Evolutionary conservation across 495 filamentous ascomycete species (phyloP).

Genomic region (Aspergillus olivimuriae): DNA sequence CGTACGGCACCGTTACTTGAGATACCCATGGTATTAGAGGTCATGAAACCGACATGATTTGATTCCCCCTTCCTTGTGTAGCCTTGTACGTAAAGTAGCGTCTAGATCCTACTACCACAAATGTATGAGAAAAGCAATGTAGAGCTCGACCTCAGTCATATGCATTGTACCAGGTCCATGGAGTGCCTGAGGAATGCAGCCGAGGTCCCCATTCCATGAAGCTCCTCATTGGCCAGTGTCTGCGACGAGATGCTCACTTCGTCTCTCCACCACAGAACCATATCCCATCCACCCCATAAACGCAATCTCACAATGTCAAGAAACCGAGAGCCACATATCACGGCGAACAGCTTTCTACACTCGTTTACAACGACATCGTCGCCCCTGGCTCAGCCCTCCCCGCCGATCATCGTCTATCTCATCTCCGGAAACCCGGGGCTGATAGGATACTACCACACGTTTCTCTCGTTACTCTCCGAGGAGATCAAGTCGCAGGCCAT

Average conservation of each 20-base stretch:
- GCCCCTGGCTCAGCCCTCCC: conserved; percentile 2
- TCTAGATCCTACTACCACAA: no score
- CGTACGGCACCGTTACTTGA: conserved; percentile 17
- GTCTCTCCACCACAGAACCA: neutral
- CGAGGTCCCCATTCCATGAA: no score
- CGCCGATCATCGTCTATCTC: conserved; percentile 49
- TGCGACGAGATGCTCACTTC: no score
- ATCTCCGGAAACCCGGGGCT: conserved; percentile 86
- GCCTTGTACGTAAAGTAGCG: no score
- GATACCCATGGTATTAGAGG: conserved; percentile 24
- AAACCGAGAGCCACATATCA: conserved; percentile 19
- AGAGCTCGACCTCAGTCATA: no score
- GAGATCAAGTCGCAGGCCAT: conserved; percentile 1
- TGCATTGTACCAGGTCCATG: no score
- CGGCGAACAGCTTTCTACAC: conserved; percentile 28
- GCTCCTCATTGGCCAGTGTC: no score
- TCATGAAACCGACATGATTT: no score
- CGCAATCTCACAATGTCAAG: no score
- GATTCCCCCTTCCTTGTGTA: no score
- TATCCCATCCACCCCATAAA: conserved; percentile 1
- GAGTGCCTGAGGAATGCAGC: no score
- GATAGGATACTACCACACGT: conserved; percentile 71
- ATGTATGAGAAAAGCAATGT: no score
- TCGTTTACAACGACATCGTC: conserved; percentile 14
- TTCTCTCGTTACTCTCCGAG: conserved; percentile 49